A percentile compares a stretch with the other conserved stretches of the same genome.
These are phyloP conservation scores for Coemansia nantahalensis DNA, from an alignment of 192 early-diverging fungal genomes.

Conservation along the genomic window DNA sequence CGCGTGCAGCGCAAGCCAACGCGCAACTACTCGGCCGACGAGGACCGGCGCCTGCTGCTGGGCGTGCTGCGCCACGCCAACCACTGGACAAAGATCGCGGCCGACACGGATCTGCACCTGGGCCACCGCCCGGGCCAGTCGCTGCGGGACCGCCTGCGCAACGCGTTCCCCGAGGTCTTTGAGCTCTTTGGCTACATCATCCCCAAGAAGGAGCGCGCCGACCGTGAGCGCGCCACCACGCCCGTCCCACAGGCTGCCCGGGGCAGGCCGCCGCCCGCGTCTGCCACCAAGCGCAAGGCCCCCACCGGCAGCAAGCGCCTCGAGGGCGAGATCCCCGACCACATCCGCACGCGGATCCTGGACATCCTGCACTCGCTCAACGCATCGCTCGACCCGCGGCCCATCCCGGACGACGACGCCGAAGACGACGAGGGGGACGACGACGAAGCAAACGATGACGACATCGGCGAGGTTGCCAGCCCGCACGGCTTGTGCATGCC, in stretches of 20 bases:
- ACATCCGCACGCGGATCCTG: conserved; percentile 39
- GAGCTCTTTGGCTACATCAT: conserved; percentile 52
- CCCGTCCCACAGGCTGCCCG: neutral
- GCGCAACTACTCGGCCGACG: conserved; percentile 50
- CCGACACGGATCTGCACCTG: conserved; percentile 43
- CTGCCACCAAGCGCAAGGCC: conserved; percentile 35
- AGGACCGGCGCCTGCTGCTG: conserved; percentile 43
- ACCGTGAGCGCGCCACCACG: conserved; percentile 30
- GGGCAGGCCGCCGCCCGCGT: neutral
- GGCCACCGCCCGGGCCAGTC: conserved; percentile 49
- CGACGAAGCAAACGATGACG: conserved; percentile 5
- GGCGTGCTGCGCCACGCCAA: conserved; percentile 48
- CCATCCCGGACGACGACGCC: conserved; percentile 20
- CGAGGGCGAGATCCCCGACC: conserved; percentile 40
- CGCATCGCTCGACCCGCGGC: conserved; percentile 45
- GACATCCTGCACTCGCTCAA: conserved; percentile 21
- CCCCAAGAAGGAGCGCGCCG: conserved; percentile 51
- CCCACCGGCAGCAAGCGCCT: conserved; percentile 46
- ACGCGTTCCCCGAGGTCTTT: conserved; percentile 53
- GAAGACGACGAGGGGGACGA: conserved; percentile 8
- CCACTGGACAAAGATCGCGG: conserved; percentile 53
- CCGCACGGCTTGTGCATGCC: too few relatives aligned
- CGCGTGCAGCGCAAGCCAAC: conserved; percentile 53
- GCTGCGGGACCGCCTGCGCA: conserved; percentile 50
- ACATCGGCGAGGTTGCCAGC: neutral